These are phyloP conservation scores for Botrytis porri DNA, from an alignment of 2,329 filamentous ascomycete genomes.

Conservation along the genomic window DNA sequence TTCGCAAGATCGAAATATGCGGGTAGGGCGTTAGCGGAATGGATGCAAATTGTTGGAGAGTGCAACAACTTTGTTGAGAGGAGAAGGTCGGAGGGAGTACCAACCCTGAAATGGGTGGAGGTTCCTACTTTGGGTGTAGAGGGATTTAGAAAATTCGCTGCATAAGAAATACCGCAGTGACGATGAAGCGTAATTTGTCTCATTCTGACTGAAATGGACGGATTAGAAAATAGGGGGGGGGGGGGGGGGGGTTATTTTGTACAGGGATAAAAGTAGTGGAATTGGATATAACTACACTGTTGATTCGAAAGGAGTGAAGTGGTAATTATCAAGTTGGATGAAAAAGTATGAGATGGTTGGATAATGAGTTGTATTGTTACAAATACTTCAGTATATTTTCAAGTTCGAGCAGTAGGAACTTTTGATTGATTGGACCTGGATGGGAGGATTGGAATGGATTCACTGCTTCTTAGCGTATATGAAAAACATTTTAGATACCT, in stretches of 20 bases:
- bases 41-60: slow-evolving; percentile 71
- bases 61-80: slow-evolving; percentile 80
- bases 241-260: neutral
- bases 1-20: slow-evolving; percentile 54
- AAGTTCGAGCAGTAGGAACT: neutral
- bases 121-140: slow-evolving; percentile 64
- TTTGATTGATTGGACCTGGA: neutral
- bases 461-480: slow-evolving; percentile 14
- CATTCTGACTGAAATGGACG: neutral
- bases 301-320: neutral
- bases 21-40: slow-evolving; percentile 74
- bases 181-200: neutral
- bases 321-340: slow-evolving; percentile 1
- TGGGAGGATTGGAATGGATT: neutral
- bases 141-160: slow-evolving; percentile 48
- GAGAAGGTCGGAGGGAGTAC: slow-evolving; percentile 69
- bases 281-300: neutral
- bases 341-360: neutral
- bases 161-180: neutral
- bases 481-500: slow-evolving; percentile 16
- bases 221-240: neutral
- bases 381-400: neutral
- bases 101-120: slow-evolving; percentile 64
- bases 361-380: neutral
- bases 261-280: neutral